Base-by-base conservation (phyloP, 768 basidiomycete genomes). In the Kwoniella sp. region DNA sequence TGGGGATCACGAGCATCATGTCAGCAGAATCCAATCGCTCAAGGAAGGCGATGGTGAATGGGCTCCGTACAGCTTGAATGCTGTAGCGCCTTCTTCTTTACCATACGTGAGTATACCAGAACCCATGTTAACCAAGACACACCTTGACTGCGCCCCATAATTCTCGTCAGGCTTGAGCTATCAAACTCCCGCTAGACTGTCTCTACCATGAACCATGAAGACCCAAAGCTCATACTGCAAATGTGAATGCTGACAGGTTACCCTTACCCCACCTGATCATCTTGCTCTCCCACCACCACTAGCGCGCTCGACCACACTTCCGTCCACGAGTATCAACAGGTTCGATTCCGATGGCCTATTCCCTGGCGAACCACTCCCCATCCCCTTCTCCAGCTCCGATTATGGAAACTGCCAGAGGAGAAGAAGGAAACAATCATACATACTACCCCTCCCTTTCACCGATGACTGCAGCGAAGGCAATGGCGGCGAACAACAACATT, bases 41-140 rank as follows among this genome's bases (percentile, higher is more conserved):
- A 64, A 58, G 44, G 62, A 64, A 21, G 62, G 62, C 7, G 62
- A 64, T 49, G 62, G 62, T 21, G 62, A 64, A 53, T 64, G 62
- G 62, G 46, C 44, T 2, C 36, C 55, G 4, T 64, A 54, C 26
- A 57, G 55, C 15, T 24, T 64, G 33, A 58, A 64, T n/a, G 62
- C 62, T 4, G 62, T 64, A 0, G 50, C 55, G 29, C 62, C 62
- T 29, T 54, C 48, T 27, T 57, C 62, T 51, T 22, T 64, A 26
- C 62, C 62, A 30, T 64, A 57, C 29, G 62, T 64, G 33, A 56
- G 62, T 64, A 19, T 33, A 13, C 7, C 13, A 33, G 5, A 5
- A 33, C 13, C 22, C 33, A 33, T n/a, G n/a, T n/a, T n/a, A n/a
- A n/a, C n/a, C n/a, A n/a, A n/a, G n/a, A n/a, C n/a, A n/a, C n/a